Base-by-base conservation (phyloP, 306 rosid species). In the Potentilla sterilis region DNA sequence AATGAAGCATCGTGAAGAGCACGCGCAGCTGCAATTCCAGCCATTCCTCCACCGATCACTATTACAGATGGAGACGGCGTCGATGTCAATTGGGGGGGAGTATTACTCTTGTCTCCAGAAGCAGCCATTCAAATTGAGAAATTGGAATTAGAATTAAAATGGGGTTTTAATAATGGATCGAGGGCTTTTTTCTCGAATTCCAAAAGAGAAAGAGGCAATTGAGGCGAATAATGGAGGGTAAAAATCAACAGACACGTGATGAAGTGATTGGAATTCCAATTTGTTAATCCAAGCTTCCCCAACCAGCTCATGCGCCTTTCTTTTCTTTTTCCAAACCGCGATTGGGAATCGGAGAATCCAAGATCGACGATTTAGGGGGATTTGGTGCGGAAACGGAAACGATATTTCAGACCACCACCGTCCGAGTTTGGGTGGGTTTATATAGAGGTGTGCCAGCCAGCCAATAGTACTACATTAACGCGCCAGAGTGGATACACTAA, bases 231-330 rank as follows among this genome's bases (percentile, higher is more conserved):
- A 88, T 95, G 97, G 70, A 86, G 98, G 49, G 65, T 85, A 75
- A 96, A 96, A 76, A 96, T 86, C 72, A 96, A 89, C 22, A 92
- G 87, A 90, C 86, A 90, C 77, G 91, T 85, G 46, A 88, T 72
- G 77, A 88, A 92, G 85, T 90, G 88, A 84, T 88, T 88, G 10
- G 96, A 92, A 84, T 89, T 90, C 44, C 86, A 84, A 85, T 88
- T 80, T 59, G 51, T 77, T 13, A 89, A 88, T 86, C 93, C 92
- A 74, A 85, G 91, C 76, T 90, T 90, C 88, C 97, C 91, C 52
- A 84, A 92, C 91, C 99, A 92, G 98, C 87, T 96, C 99, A 92
- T 96, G 88, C 99, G 86, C 72, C 87, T 93, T 73, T 83, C 80
- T 76, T 85, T 79, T 57, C 15, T 28, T 46, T 9, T 46, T 62